Evolutionary conservation across 495 filamentous ascomycete species (phyloP), one percentile per base, ranked within the genome.

Genomic region (Neurospora sp.): DNA sequence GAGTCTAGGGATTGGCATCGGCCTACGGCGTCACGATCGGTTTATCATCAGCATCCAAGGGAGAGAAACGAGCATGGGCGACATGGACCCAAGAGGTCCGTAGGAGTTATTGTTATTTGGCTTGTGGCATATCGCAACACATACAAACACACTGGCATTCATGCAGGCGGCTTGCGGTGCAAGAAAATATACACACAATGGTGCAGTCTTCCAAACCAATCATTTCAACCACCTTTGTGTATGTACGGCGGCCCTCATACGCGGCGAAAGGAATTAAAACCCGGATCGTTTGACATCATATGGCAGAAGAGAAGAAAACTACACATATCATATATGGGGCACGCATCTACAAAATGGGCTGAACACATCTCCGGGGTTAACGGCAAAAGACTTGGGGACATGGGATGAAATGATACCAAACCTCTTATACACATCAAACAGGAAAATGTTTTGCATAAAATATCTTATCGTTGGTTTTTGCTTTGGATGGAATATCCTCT

Each of bases 11-110:
- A 48, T 42, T 31, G 27, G 27, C 38, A 72, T 69, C 31, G 70
- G 70, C 40, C 70, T 66, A 35, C 70, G 70, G 70, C 70, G 70
- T 72, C 70, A 48, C 41, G 40, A 35, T 72, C 31, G 41, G 70
- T 71, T 72, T 72, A 62, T 72, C 39, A 72, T 37, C 23, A n/a
- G 48, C 48, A 59, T 59, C 48, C 48, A 59, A 27, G 48, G 48
- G 48, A 27, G 48, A 59, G 48, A 59, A 59, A 59, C 23, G 20
- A 59, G 48, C 48, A 59, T 59, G 48, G 48, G 48, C 48, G 23
- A 59, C 20, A 27, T 59, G 48, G 48, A 59, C 23, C 11, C 48
- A 59, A 27, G 48, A 59, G 48, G 48, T 59, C 48, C 48, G 48
- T 27, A 59, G 48, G 48, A 59, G 48, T 59, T 59, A 59, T 59